Conservation (phyloP, 23 red algal genomes). For the Gracilaria caudata region DNA sequence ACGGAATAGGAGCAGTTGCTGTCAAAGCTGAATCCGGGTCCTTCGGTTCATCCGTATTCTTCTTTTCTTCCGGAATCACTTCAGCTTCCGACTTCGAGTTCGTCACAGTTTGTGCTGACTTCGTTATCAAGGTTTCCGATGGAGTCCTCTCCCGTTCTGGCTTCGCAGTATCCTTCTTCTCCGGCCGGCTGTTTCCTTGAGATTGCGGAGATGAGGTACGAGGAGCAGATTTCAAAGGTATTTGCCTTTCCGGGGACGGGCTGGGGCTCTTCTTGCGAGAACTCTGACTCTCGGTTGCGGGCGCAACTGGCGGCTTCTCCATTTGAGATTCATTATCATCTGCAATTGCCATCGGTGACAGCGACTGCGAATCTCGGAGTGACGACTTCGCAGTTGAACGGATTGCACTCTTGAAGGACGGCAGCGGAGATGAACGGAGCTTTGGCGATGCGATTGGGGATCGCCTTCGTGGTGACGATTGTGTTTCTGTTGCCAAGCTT, state of each 20-base stretch:
- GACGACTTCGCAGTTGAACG: constrained; percentile 11
- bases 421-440: constrained; percentile 41
- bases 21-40: background rate
- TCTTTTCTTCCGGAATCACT: background rate
- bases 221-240: background rate
- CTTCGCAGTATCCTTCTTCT: background rate
- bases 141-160: background rate
- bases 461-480: background rate
- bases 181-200: background rate
- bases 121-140: background rate
- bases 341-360: background rate
- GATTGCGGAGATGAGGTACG: background rate
- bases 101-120: background rate
- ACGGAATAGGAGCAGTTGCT: background rate
- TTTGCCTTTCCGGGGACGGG: background rate
- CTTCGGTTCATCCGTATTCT: background rate
- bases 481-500: background rate
- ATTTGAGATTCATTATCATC: background rate
- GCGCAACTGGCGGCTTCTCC: background rate
- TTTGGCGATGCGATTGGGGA: constrained; percentile 22
- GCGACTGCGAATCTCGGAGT: background rate
- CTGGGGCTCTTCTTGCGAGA: background rate
- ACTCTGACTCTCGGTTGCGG: background rate
- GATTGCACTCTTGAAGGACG: constrained; percentile 23
- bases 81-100: background rate